Conservation (phyloP, 306 rosid species). For the Cucurbita ficifolia region DNA sequence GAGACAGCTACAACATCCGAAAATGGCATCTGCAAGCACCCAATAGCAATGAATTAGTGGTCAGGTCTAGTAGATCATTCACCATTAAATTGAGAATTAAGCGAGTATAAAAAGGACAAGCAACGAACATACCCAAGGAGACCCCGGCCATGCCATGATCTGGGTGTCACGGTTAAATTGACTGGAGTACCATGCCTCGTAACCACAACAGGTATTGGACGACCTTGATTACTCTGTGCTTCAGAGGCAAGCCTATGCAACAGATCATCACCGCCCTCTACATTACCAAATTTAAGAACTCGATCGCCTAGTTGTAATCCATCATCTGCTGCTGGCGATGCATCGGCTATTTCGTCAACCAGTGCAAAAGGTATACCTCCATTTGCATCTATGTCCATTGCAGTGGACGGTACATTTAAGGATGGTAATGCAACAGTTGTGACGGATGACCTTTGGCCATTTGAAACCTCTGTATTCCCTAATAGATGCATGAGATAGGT, state of each 20-base stretch:
- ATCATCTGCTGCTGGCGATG: conserved; percentile 84
- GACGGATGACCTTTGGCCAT: conserved; percentile 23
- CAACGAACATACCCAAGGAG: conserved; percentile 60
- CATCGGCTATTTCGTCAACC: conserved; percentile 80
- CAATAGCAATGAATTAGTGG: conserved; percentile 17
- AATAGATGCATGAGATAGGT: conserved; percentile 8
- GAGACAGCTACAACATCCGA: conserved; percentile 37
- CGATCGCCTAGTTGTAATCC: conserved; percentile 89
- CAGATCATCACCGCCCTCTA: conserved; percentile 71
- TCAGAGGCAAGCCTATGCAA: conserved; percentile 58
- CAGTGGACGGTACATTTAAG: conserved; percentile 20
- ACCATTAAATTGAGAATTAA: background rate
- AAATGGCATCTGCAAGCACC: conserved; percentile 73
- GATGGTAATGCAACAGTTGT: conserved; percentile 23
- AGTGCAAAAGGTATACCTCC: conserved; percentile 62
- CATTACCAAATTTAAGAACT: conserved; percentile 68
- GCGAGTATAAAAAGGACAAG: conserved; percentile 8
- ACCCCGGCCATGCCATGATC: conserved; percentile 92
- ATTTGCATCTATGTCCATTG: conserved; percentile 44
- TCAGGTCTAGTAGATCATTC: background rate
- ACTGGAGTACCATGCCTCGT: conserved; percentile 61
- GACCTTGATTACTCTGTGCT: conserved; percentile 45
- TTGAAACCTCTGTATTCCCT: conserved; percentile 28
- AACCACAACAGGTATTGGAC: conserved; percentile 38
- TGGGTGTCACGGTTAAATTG: conserved; percentile 59